phyloP scores from a whole-genome alignment of 257 asterid genomes.

The Lavandula angustifolia region DNA sequence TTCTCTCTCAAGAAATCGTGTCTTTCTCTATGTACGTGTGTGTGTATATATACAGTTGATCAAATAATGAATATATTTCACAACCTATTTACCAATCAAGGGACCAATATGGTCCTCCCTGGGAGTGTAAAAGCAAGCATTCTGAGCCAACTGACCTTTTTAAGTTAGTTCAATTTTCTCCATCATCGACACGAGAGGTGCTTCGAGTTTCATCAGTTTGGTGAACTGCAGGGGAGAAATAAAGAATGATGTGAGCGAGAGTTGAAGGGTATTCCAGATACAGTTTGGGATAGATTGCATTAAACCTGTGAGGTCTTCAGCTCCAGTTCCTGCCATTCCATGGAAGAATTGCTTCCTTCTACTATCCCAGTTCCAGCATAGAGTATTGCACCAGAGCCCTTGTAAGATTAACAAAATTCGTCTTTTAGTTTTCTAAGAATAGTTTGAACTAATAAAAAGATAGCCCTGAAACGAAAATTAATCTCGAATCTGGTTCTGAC shows the following conservation, averaged over 20 bases:
- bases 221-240: conserved; percentile 1
- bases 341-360: conserved; percentile 77
- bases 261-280: neutral
- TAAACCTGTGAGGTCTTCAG: conserved; percentile 95
- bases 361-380: conserved; percentile 94
- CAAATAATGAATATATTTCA: conserved; percentile 12
- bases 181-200: conserved; percentile 45
- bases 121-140: neutral
- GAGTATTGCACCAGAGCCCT: conserved; percentile 81
- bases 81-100: conserved; percentile 22
- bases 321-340: conserved; percentile 95
- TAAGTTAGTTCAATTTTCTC: conserved; percentile 39
- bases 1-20: conserved; percentile 14
- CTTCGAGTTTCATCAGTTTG: conserved; percentile 54
- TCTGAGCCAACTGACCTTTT: neutral
- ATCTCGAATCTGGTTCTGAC: neutral
- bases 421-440: conserved; percentile 1
- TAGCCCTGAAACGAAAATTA: neutral
- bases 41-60: conserved; percentile 28
- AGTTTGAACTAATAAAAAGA: conserved; percentile 12
- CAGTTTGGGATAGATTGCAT: neutral
- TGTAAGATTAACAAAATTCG: conserved; percentile 24
- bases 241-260: neutral
- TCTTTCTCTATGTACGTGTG: neutral
- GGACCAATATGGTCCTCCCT: conserved; percentile 20